A percentile compares a stretch with the other conserved stretches of the same genome.
Conservation (phyloP, 164 flowering plant species). For the Vitis rupestris region DNA sequence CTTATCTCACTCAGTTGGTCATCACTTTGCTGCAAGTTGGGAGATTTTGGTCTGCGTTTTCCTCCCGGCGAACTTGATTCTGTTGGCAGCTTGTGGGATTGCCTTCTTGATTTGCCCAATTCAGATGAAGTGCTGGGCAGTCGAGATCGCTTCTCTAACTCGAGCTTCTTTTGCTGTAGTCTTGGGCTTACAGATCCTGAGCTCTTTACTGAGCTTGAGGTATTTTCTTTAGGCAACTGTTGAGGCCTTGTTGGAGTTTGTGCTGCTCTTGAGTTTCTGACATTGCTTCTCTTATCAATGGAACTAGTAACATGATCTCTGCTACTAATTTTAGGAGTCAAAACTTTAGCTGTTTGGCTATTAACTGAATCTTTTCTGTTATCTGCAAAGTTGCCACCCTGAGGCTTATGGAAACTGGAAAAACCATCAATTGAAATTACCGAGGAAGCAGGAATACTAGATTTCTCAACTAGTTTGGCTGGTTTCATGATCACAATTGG, state of each 20-base stretch:
- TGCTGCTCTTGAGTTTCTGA: constrained; percentile 24
- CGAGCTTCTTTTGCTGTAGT: constrained; percentile 65
- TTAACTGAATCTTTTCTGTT: constrained; percentile 17
- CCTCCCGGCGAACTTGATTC: constrained; percentile 74
- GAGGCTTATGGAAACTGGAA: constrained; percentile 22
- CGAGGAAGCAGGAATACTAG: constrained; percentile 40
- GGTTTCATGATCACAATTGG: constrained; percentile 80
- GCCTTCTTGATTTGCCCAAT: constrained; percentile 54
- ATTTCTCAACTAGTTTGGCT: constrained; percentile 49
- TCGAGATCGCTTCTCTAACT: constrained; percentile 59
- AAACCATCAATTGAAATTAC: constrained; percentile 31
- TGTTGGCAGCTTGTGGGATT: constrained; percentile 29
- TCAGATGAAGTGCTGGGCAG: constrained; percentile 63
- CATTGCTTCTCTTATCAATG: constrained; percentile 36
- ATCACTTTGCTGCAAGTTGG: constrained; percentile 34
- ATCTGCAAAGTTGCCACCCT: constrained; percentile 16
- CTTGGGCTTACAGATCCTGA: constrained; percentile 73
- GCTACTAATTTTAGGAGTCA: constrained; percentile 25
- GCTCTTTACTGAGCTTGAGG: constrained; percentile 30
- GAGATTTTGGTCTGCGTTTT: constrained; percentile 38
- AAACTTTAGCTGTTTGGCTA: constrained; percentile 26
- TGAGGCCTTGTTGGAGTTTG: constrained; percentile 38
- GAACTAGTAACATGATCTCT: constrained; percentile 29
- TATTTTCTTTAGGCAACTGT: constrained; percentile 44
- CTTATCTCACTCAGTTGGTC: constrained; percentile 59